Evolutionary conservation across 495 filamentous ascomycete species (phyloP).

Genomic region (Neurospora sp.): DNA sequence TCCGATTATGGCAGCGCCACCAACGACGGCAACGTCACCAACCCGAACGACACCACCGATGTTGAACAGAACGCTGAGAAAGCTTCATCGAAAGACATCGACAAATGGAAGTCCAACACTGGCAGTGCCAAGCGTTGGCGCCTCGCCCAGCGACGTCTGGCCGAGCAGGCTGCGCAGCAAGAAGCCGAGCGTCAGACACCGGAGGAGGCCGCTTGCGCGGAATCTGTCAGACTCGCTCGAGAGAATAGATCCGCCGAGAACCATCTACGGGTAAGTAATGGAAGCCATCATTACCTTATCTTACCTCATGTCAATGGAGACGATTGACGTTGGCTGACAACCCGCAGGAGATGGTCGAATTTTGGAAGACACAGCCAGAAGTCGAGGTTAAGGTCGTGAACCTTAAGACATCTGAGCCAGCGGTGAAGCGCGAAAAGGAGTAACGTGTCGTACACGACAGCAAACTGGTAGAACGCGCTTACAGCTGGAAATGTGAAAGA

Average conservation of each 20-base stretch:
- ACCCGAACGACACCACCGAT: not conserved
- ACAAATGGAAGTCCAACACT: not conserved
- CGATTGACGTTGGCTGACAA: not conserved
- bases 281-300: not conserved
- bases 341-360: not conserved
- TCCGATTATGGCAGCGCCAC: not conserved
- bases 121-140: not conserved
- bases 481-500: no score
- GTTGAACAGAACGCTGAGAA: not conserved
- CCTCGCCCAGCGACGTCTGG: not conserved
- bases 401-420: not conserved
- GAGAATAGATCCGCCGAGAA: not conserved
- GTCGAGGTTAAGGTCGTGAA: not conserved
- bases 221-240: not conserved
- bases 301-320: not conserved
- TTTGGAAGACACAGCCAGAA: not conserved
- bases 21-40: not conserved
- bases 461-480: no score
- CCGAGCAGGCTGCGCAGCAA: not conserved
- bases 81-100: not conserved
- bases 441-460: no score
- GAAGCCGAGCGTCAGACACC: not conserved
- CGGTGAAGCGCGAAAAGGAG: not conserved
- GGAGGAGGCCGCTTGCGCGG: not conserved
- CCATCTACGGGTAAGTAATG: not conserved